Evolutionary conservation across 2,329 filamentous ascomycete genomes (phyloP).

Genomic region (Albifimbria verrucaria): DNA sequence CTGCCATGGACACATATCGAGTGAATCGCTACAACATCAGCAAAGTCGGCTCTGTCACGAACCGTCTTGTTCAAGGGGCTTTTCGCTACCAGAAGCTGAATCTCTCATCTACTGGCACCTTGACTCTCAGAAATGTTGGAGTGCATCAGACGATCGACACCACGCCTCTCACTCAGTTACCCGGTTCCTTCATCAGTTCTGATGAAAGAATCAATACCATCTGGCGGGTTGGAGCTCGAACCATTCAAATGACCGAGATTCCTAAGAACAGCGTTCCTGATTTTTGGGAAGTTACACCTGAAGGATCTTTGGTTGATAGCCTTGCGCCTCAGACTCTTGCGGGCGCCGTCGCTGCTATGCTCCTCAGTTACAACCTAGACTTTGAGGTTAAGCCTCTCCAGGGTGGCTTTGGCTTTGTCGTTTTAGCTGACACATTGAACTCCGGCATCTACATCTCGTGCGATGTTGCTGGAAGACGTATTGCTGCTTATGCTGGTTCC

Average conservation of each 20-base stretch:
- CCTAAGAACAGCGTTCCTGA: slow-evolving; percentile 16
- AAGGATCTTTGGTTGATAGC: slow-evolving; percentile 25
- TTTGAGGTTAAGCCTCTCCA: slow-evolving; percentile 23
- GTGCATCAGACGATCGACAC: slow-evolving; percentile 14
- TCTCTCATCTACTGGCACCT: slow-evolving; percentile 23
- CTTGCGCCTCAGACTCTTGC: slow-evolving; percentile 19
- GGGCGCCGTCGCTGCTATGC: slow-evolving; percentile 2
- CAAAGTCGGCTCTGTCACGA: slow-evolving; percentile 15
- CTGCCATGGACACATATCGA: slow-evolving; percentile 33
- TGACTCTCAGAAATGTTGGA: slow-evolving; percentile 23
- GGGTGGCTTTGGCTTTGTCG: slow-evolving; percentile 25
- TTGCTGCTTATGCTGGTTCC: neutral
- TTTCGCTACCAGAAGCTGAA: slow-evolving; percentile 34
- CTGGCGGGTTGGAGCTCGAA: slow-evolving; percentile 27
- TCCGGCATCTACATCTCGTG: slow-evolving; percentile 22
- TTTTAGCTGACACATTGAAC: slow-evolving; percentile 26
- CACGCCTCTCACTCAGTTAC: slow-evolving; percentile 16
- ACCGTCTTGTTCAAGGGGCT: slow-evolving; percentile 32
- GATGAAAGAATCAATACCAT: slow-evolving; percentile 23
- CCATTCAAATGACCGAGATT: slow-evolving; percentile 21
- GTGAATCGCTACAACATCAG: slow-evolving; percentile 31
- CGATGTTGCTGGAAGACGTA: neutral
- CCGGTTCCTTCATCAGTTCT: slow-evolving; percentile 25
- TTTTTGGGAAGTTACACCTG: slow-evolving; percentile 21
- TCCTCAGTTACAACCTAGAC: slow-evolving; percentile 17